Conservation (phyloP, 768 basidiomycete species). For the Pleurotus djamor region DNA sequence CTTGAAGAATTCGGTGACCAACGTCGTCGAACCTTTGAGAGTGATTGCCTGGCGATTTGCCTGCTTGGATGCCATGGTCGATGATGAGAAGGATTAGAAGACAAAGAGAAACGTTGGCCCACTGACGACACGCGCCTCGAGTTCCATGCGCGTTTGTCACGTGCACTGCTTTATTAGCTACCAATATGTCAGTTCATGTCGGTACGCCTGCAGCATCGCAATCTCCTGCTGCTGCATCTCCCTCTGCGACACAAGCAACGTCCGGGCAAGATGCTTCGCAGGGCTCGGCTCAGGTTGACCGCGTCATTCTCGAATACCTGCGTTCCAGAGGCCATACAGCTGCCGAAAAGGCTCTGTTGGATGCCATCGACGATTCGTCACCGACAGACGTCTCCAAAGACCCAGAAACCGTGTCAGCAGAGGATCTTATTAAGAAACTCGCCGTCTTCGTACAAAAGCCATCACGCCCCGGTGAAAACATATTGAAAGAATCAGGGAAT, state of each 20-base stretch:
- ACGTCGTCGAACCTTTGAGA: slow-evolving; percentile 89
- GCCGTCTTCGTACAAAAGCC: slow-evolving; percentile 73
- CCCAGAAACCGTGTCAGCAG: slow-evolving; percentile 33
- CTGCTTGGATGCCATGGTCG: slow-evolving; percentile 30
- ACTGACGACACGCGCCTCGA: too few species aligned
- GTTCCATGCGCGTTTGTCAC: background rate
- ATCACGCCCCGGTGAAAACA: slow-evolving; percentile 65
- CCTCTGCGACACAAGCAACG: slow-evolving; percentile 25
- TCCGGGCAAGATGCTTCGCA: slow-evolving; percentile 31
- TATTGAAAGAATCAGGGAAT: slow-evolving; percentile 61
- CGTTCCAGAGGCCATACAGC: slow-evolving; percentile 42
- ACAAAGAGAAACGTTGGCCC: too few species aligned
- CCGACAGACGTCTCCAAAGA: slow-evolving; percentile 42
- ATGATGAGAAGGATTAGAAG: background rate
- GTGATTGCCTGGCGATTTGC: slow-evolving; percentile 78
- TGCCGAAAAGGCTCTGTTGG: slow-evolving; percentile 48
- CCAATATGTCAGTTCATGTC: slow-evolving; percentile 35
- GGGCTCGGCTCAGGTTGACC: slow-evolving; percentile 36
- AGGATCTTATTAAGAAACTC: slow-evolving; percentile 54
- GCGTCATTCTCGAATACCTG: slow-evolving; percentile 46
- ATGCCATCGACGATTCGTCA: slow-evolving; percentile 38
- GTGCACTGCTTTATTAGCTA: background rate
- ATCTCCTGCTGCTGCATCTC: slow-evolving; percentile 46
- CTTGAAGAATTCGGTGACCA: slow-evolving; percentile 99
- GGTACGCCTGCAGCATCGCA: slow-evolving; percentile 50